phyloP scores from a whole-genome alignment of 2,329 filamentous ascomycete genomes.

The Verticillium tricorpus region DNA sequence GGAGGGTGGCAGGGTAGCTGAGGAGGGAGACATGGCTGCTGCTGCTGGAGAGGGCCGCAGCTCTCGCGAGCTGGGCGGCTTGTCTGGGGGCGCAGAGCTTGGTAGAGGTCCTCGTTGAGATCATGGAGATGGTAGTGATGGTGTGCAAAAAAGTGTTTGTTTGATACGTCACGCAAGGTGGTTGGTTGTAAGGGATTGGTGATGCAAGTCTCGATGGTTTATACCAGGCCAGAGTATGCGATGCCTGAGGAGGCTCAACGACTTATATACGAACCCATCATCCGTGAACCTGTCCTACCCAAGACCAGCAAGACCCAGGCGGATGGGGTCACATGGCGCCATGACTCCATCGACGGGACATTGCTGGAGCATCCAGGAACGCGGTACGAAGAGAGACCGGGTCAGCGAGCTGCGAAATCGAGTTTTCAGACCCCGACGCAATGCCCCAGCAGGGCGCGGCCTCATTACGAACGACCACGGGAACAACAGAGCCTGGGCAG shows the following conservation, averaged over 20 bases:
- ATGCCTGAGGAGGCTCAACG: slow-evolving; percentile 6
- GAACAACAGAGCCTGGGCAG: neutral
- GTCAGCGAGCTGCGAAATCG: neutral
- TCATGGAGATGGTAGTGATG: slow-evolving; percentile 16
- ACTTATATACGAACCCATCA: slow-evolving; percentile 8
- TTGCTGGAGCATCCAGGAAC: neutral
- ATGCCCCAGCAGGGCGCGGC: neutral
- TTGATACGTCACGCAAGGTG: neutral
- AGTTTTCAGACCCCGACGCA: neutral
- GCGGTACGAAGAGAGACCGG: slow-evolving; percentile 11
- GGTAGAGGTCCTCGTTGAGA: slow-evolving; percentile 19
- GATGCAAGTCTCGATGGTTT: neutral
- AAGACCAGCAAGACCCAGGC: neutral
- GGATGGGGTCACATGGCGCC: neutral
- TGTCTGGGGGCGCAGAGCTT: slow-evolving; percentile 20
- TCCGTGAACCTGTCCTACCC: neutral
- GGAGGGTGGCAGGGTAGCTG: slow-evolving; percentile 19
- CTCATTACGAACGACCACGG: neutral
- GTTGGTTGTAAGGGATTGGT: neutral
- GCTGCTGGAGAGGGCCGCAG: slow-evolving; percentile 10
- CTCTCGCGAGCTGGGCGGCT: slow-evolving; percentile 18
- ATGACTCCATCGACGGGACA: neutral
- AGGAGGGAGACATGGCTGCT: slow-evolving; percentile 11
- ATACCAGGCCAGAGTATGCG: neutral
- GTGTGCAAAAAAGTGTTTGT: neutral